Conservation (phyloP, 1,284 basidiomycete species). For the Apiotrichum brassicae region DNA sequence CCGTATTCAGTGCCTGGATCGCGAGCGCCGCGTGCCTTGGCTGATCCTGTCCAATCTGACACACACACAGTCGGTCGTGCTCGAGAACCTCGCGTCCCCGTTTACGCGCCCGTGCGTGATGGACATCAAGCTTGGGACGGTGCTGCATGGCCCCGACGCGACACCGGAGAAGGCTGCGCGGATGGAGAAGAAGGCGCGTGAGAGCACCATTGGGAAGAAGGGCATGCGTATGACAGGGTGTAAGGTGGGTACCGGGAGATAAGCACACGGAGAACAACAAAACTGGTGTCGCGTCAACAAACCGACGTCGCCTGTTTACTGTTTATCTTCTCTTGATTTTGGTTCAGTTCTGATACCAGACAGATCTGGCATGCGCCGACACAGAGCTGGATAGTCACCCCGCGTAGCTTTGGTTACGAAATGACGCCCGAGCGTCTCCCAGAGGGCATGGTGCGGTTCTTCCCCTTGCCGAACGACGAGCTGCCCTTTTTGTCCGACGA, state of each 20-base stretch:
- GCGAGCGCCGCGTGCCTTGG: no score
- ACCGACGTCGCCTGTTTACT: no score
- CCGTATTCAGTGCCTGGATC: no score
- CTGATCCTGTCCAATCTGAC: no score
- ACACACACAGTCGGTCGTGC: conserved; percentile 64
- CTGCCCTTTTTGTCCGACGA: conserved; percentile 1
- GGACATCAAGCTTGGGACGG: conserved; percentile 86
- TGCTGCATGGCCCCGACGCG: conserved; percentile 59
- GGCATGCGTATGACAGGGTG: conserved; percentile 83
- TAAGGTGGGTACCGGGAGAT: conserved; percentile 56
- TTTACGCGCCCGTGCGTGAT: conserved; percentile 78
- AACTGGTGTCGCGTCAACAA: neutral
- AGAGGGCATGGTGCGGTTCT: conserved; percentile 69
- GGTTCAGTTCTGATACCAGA: no score
- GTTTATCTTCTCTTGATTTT: neutral
- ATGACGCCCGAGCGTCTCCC: conserved; percentile 63
- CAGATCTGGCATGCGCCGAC: conserved; percentile 68
- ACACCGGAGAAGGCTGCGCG: conserved; percentile 67
- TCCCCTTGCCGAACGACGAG: conserved; percentile 53
- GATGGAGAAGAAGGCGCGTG: conserved; percentile 65
- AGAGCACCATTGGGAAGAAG: conserved; percentile 66
- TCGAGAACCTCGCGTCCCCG: conserved; percentile 71
- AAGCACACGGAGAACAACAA: no score
- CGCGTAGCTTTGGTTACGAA: conserved; percentile 74
- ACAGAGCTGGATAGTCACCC: conserved; percentile 55